phyloP scores from a whole-genome alignment of 2,329 filamentous ascomycete genomes.

The Lasiodiplodia citricola region DNA sequence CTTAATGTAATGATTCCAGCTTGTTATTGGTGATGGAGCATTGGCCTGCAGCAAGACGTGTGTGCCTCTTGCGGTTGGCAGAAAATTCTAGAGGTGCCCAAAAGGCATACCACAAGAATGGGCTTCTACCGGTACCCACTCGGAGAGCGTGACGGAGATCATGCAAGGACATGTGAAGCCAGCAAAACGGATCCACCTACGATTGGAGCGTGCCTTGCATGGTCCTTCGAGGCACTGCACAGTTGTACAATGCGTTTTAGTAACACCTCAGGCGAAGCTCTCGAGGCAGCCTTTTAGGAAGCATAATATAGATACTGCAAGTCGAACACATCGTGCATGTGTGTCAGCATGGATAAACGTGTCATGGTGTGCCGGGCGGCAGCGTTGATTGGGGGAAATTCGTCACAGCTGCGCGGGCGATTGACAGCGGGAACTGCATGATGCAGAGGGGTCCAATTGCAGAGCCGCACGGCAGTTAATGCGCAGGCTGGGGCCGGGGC shows the following conservation, averaged over 20 bases:
- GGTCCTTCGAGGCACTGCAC: background rate
- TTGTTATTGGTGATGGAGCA: no score
- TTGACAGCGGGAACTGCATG: background rate
- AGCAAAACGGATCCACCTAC: background rate
- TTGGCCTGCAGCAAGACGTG: no score
- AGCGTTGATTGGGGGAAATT: background rate
- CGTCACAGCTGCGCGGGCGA: background rate
- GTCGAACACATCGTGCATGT: slow-evolving; percentile 2
- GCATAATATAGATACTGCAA: background rate
- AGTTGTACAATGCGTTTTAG: background rate
- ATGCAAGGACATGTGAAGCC: background rate
- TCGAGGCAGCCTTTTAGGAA: background rate
- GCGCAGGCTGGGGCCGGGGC: background rate
- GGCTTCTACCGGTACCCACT: background rate
- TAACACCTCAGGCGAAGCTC: background rate
- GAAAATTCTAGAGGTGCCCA: no score
- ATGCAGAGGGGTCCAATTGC: background rate
- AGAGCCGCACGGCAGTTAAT: slow-evolving; percentile 2
- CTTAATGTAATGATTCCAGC: no score
- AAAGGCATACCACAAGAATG: no score
- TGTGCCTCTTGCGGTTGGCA: no score
- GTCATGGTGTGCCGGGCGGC: background rate
- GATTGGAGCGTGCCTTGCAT: background rate
- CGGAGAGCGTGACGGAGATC: background rate
- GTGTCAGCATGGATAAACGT: background rate